Evolutionary conservation across 495 filamentous ascomycete genomes (phyloP).

Genomic region (Neurospora cerealis): DNA sequence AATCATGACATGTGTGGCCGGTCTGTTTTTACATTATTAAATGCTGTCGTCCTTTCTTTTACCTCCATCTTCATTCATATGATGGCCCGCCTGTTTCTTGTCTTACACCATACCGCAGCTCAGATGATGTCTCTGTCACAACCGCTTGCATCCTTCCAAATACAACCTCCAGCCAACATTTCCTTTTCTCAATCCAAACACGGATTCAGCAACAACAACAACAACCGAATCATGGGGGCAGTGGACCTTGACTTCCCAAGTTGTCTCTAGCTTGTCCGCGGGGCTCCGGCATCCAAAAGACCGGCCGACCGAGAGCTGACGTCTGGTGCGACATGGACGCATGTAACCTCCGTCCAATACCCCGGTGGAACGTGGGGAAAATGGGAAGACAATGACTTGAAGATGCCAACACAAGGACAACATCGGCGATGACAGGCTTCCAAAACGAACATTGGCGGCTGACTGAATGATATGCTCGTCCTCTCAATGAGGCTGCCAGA

Average conservation of each 20-base stretch:
- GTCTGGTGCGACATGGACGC: neutral
- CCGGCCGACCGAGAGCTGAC: neutral
- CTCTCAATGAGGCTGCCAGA: neutral
- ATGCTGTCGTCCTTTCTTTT: neutral
- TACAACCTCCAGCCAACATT: neutral
- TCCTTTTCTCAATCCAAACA: neutral
- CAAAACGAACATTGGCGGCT: neutral
- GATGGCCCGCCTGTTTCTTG: neutral
- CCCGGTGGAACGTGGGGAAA: neutral
- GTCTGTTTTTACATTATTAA: neutral
- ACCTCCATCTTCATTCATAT: neutral
- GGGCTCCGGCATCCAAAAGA: neutral
- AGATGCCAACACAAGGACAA: neutral
- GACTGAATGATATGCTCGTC: neutral
- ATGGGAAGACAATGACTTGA: neutral
- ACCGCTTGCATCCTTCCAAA: neutral
- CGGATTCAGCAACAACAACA: neutral
- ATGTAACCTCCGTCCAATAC: neutral
- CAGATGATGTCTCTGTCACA: neutral
- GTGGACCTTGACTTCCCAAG: neutral
- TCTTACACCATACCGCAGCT: neutral
- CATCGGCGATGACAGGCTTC: neutral
- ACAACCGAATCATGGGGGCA: neutral
- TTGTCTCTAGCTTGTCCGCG: neutral
- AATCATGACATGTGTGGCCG: neutral